Percentiles rank a stretch among this genome's conserved stretches.
phyloP scores from a whole-genome alignment of 441 rosid genomes.

The Isatis lusitanica region DNA sequence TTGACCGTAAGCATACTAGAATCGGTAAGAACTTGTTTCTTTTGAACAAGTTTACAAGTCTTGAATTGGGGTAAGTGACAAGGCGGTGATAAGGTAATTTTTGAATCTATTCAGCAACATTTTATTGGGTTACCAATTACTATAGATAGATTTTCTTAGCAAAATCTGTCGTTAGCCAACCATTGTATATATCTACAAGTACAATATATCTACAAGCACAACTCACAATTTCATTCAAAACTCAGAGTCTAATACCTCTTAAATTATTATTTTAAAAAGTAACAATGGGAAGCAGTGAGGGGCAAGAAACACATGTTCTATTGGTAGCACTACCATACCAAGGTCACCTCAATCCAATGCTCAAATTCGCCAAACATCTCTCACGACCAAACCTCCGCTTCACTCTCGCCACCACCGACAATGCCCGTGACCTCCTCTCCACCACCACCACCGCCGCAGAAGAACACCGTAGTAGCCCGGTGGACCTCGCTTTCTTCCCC shows the following conservation, averaged over 20 bases:
- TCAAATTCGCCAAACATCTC: slow-evolving; percentile 47
- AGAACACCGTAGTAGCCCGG: not conserved
- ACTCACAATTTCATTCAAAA: not conserved
- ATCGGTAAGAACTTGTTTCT: not conserved
- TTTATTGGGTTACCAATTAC: not conserved
- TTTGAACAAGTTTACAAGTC: not conserved
- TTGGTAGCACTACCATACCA: slow-evolving; percentile 44
- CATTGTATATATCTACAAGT: slow-evolving; percentile 12
- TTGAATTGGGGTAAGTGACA: not conserved
- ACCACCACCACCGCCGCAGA: not conserved
- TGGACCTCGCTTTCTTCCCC: slow-evolving; percentile 48
- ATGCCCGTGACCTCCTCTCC: slow-evolving; percentile 35
- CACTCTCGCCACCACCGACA: slow-evolving; percentile 48
- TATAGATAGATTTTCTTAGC: not conserved
- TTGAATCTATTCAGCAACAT: slow-evolving; percentile 8
- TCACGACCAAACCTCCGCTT: slow-evolving; percentile 43
- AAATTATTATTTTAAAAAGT: not conserved
- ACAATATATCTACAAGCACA: not conserved
- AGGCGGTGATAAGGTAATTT: not conserved
- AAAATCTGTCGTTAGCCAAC: not conserved
- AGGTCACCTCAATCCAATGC: slow-evolving; percentile 54
- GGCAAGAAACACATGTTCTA: slow-evolving; percentile 39
- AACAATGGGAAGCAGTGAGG: slow-evolving; percentile 22
- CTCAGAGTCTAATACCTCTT: slow-evolving; percentile 1
- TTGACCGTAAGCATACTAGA: not conserved